These are phyloP conservation scores for Ocimum tenuiflorum DNA, from an alignment of 257 asterid species.

Conservation along the genomic window DNA sequence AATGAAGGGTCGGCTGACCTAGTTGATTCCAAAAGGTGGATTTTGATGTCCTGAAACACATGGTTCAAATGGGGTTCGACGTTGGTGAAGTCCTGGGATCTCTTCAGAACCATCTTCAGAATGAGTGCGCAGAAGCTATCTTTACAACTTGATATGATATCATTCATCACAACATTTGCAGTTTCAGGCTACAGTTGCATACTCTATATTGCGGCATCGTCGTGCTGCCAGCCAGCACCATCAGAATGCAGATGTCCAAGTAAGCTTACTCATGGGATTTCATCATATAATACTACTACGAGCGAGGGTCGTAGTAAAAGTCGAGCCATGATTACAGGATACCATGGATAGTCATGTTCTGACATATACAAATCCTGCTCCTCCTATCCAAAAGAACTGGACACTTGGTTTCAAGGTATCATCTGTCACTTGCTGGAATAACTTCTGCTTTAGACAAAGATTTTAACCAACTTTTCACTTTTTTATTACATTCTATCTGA, in stretches of 20 bases:
- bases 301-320: no score
- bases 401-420: conserved; percentile 35
- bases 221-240: conserved; percentile 2
- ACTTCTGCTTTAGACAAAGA: neutral
- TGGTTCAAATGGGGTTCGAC: conserved; percentile 41
- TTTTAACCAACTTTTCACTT: neutral
- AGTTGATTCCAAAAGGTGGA: no score
- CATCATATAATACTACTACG: no score
- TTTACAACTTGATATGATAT: no score
- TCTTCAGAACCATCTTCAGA: conserved; percentile 34
- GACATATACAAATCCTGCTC: conserved; percentile 7
- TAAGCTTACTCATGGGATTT: no score
- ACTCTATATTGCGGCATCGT: conserved; percentile 37
- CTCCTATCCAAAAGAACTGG: conserved; percentile 21
- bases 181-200: conserved; percentile 48
- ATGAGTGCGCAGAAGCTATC: conserved; percentile 29
- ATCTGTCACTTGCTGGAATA: neutral
- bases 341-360: neutral
- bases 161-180: neutral
- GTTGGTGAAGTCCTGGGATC: conserved; percentile 34
- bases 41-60: conserved; percentile 31
- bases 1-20: no score
- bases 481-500: neutral
- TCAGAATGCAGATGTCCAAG: conserved; percentile 11
- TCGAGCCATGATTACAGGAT: conserved; percentile 4